Evolutionary conservation across 2,329 filamentous ascomycete species (phyloP).

Genomic region (Curvularia spicifera): DNA sequence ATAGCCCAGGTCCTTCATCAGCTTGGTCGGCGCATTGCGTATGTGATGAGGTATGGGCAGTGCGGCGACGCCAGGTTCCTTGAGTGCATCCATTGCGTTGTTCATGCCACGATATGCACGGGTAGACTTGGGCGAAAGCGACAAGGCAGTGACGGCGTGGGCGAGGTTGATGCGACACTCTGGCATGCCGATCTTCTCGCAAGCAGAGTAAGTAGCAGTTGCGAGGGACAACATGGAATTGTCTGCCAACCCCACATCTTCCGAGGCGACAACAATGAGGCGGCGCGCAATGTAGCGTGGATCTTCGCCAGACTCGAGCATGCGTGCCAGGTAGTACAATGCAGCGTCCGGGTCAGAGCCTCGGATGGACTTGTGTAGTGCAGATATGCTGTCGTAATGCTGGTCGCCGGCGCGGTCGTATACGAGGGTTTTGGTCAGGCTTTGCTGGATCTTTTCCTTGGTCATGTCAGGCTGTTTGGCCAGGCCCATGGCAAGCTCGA

Average conservation of each 20-base stretch:
- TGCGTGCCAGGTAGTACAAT: slow-evolving; percentile 92
- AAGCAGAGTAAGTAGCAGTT: slow-evolving; percentile 83
- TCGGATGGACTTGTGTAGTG: slow-evolving; percentile 94
- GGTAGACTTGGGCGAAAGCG: slow-evolving; percentile 83
- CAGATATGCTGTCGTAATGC: slow-evolving; percentile 97
- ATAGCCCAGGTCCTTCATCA: slow-evolving; percentile 94
- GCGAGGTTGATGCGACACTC: slow-evolving; percentile 92
- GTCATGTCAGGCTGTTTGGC: slow-evolving; percentile 70
- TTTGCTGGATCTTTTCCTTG: slow-evolving; percentile 76
- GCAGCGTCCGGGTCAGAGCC: slow-evolving; percentile 86
- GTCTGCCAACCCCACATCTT: slow-evolving; percentile 91
- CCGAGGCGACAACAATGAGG: slow-evolving; percentile 92
- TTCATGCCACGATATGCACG: slow-evolving; percentile 82
- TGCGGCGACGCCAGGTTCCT: slow-evolving; percentile 81
- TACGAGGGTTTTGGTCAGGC: slow-evolving; percentile 88
- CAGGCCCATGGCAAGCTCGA: slow-evolving; percentile 86
- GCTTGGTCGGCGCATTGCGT: slow-evolving; percentile 85
- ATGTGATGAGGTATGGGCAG: slow-evolving; percentile 86
- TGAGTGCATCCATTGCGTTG: slow-evolving; percentile 78
- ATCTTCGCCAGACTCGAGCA: slow-evolving; percentile 95
- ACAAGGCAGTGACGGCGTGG: slow-evolving; percentile 82
- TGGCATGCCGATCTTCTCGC: slow-evolving; percentile 92
- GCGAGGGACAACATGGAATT: slow-evolving; percentile 82
- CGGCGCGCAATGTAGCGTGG: slow-evolving; percentile 89
- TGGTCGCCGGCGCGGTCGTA: slow-evolving; percentile 96